Evolutionary conservation across 805 yeast genomes (phyloP).

Genomic region (Jamesozyma spencerorum): DNA sequence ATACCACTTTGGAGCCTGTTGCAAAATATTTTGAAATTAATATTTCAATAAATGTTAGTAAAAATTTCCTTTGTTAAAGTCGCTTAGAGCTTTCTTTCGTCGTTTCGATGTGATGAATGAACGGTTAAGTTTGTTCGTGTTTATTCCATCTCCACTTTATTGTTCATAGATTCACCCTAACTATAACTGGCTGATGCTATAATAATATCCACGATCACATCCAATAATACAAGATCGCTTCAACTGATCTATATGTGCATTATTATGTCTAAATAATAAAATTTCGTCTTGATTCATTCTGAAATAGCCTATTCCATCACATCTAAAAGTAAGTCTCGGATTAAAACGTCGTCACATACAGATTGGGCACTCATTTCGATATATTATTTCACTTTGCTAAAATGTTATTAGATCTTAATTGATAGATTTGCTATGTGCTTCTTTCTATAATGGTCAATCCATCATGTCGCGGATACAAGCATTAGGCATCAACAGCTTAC

Average conservation of each 20-base stretch:
- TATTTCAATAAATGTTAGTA: conserved; percentile 14
- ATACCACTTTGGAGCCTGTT: conserved; percentile 80
- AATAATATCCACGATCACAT: no score
- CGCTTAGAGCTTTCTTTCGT: background rate
- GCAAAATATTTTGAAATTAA: conserved; percentile 3
- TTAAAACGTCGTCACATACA: conserved; percentile 15
- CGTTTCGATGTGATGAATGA: background rate
- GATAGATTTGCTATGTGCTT: background rate
- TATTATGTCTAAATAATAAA: no score
- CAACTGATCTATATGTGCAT: no score
- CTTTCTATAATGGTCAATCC: background rate
- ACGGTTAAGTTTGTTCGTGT: no score
- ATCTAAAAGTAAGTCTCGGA: background rate
- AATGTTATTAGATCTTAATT: background rate
- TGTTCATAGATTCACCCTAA: no score
- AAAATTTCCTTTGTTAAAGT: background rate
- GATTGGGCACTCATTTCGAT: conserved; percentile 29
- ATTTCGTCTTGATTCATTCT: no score
- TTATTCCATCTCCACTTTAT: no score
- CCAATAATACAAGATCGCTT: no score
- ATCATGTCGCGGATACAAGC: no score
- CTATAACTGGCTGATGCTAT: no score
- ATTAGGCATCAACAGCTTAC: no score
- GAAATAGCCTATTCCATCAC: background rate
- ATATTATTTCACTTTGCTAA: conserved; percentile 7